Percentiles rank a stretch among this genome's conserved stretches.
These are phyloP conservation scores for Blastobotrys capitulatus DNA, from an alignment of 1,139 yeast species.

Conservation along the genomic window DNA sequence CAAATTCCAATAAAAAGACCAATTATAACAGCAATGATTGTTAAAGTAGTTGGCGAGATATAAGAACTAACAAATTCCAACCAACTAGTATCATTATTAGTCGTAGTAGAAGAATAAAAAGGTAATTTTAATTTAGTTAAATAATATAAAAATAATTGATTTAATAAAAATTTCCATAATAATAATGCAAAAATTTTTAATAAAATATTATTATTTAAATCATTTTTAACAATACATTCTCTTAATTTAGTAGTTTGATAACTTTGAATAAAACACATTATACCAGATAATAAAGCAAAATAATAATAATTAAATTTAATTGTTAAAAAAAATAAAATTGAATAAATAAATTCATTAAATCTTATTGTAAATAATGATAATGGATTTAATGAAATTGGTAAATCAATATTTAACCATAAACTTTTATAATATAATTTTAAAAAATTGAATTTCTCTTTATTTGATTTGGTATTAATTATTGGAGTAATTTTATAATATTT, in stretches of 20 bases:
- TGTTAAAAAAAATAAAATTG: neutral
- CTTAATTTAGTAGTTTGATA: constrained; percentile 5
- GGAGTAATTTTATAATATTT: neutral
- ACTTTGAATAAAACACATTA: neutral
- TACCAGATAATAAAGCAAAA: neutral
- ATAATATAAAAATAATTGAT: too few relatives aligned
- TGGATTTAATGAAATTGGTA: constrained; percentile 6
- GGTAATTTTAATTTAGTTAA: too few relatives aligned
- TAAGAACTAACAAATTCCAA: neutral
- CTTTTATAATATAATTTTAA: constrained; percentile 1
- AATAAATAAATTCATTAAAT: constrained; percentile 5
- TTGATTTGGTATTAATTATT: too few relatives aligned
- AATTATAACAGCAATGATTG: constrained; percentile 3
- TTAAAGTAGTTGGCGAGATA: constrained; percentile 4
- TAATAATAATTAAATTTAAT: neutral
- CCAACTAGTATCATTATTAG: neutral
- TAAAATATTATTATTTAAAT: too few relatives aligned
- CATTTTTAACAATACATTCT: neutral
- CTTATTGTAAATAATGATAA: neutral
- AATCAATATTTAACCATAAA: constrained; percentile 2
- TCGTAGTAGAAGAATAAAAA: too few relatives aligned
- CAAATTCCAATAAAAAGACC: constrained; percentile 7
- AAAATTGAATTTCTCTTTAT: too few relatives aligned
- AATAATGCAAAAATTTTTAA: too few relatives aligned
- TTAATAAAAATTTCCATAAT: too few relatives aligned